phyloP scores from a whole-genome alignment of 768 basidiomycete species.

The Postia placenta region DNA sequence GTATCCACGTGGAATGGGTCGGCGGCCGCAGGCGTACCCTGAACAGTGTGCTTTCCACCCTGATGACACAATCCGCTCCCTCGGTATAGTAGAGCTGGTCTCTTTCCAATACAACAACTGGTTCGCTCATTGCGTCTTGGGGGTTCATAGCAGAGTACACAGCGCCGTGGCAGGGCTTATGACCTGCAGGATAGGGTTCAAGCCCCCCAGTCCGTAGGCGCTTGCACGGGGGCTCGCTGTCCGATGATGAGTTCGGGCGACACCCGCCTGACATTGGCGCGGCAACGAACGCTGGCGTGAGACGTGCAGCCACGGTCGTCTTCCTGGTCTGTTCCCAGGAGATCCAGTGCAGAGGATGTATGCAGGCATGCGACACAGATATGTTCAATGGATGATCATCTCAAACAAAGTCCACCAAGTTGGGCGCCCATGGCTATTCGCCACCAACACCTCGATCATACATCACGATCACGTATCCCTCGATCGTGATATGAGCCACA shows the following conservation, averaged over 20 bases:
- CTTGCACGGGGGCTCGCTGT: slow-evolving; percentile 12
- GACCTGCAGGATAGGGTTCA: neutral
- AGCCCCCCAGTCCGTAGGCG: slow-evolving; percentile 10
- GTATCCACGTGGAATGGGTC: neutral
- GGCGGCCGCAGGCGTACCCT: slow-evolving; percentile 42
- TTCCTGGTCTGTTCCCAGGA: too few species aligned
- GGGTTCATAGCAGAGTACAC: slow-evolving; percentile 3
- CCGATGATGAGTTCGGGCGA: neutral
- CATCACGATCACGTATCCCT: too few species aligned
- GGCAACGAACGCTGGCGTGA: too few species aligned
- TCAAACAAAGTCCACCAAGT: too few species aligned
- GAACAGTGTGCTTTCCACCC: slow-evolving; percentile 60
- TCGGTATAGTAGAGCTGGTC: slow-evolving; percentile 59
- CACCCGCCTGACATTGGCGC: too few species aligned
- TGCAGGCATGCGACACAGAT: too few species aligned
- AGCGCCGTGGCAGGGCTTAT: neutral
- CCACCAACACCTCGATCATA: too few species aligned
- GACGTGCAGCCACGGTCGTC: too few species aligned
- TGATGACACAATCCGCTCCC: slow-evolving; percentile 64
- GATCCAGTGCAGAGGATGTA: too few species aligned
- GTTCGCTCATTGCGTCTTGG: neutral
- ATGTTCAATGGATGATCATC: too few species aligned
- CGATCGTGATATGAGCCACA: too few species aligned
- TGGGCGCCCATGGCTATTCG: too few species aligned
- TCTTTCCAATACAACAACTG: slow-evolving; percentile 13